Evolutionary conservation across 225 moss, liverwort and hornwort species (phyloP).

Genomic region (Lunularia cruciata): DNA sequence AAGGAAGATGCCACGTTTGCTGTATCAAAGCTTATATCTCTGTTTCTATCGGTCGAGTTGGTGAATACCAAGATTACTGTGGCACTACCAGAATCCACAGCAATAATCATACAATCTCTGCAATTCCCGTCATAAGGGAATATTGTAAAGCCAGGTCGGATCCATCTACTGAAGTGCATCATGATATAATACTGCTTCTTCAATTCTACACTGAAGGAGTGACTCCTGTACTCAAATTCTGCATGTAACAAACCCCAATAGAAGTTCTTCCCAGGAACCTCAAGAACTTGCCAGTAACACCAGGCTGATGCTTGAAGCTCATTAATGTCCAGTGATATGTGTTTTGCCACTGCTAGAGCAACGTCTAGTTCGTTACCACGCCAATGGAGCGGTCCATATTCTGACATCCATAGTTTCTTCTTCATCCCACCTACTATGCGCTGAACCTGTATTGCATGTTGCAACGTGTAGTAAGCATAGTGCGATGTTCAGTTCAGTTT

Average conservation of each 20-base stretch:
- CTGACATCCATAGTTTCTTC: slow-evolving; percentile 99
- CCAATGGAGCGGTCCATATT: slow-evolving; percentile 87
- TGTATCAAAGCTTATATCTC: slow-evolving; percentile 72
- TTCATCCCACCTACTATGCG: slow-evolving; percentile 44
- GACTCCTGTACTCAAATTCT: slow-evolving; percentile 53
- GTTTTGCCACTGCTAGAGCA: slow-evolving; percentile 68
- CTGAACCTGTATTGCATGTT: slow-evolving; percentile 66
- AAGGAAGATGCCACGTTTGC: slow-evolving; percentile 52
- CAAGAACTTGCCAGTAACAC: slow-evolving; percentile 99
- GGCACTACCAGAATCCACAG: slow-evolving; percentile 53
- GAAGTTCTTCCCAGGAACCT: slow-evolving; percentile 66
- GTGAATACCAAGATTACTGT: slow-evolving; percentile 68
- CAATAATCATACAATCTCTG: slow-evolving; percentile 69
- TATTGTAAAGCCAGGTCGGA: slow-evolving; percentile 81
- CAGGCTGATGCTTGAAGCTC: slow-evolving; percentile 92
- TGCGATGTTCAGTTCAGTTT: too few species aligned
- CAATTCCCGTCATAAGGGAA: slow-evolving; percentile 44
- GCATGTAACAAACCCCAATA: slow-evolving; percentile 83
- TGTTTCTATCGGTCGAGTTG: slow-evolving; percentile 54
- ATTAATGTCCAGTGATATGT: slow-evolving; percentile 84
- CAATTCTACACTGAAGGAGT: slow-evolving; percentile 58
- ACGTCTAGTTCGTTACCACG: slow-evolving; percentile 66
- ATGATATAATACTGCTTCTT: slow-evolving; percentile 81
- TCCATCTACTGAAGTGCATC: slow-evolving; percentile 95
- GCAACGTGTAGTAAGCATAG: too few species aligned